Conservation (phyloP, 2,329 filamentous ascomycete species). For the Ascochyta clinopodiicola region DNA sequence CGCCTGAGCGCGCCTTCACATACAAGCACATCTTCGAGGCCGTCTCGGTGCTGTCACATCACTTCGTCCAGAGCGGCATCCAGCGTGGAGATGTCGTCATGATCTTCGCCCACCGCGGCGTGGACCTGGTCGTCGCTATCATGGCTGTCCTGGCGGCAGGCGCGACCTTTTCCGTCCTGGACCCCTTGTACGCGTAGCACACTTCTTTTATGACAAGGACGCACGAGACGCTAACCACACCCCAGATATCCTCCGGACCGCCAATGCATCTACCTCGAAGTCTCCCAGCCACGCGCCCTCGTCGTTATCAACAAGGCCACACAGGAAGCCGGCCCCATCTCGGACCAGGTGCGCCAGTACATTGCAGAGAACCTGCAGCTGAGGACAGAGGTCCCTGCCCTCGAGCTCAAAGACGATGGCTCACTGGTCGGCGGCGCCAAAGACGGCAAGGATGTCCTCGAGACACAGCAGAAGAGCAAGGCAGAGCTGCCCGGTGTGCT, state of each 20-base stretch:
- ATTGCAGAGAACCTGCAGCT: slow-evolving; percentile 76
- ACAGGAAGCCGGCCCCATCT: slow-evolving; percentile 69
- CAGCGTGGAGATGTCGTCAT: slow-evolving; percentile 87
- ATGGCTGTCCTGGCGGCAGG: slow-evolving; percentile 74
- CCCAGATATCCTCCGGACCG: slow-evolving; percentile 77
- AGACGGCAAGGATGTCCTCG: slow-evolving; percentile 72
- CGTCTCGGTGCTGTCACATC: slow-evolving; percentile 79
- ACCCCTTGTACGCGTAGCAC: slow-evolving; percentile 68
- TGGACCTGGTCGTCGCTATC: slow-evolving; percentile 77
- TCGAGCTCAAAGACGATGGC: slow-evolving; percentile 76
- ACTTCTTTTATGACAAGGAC: neutral
- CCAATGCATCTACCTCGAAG: slow-evolving; percentile 83
- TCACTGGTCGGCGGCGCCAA: slow-evolving; percentile 71
- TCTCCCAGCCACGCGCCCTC: slow-evolving; percentile 75
- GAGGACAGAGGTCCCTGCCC: slow-evolving; percentile 74
- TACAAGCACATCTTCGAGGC: slow-evolving; percentile 88
- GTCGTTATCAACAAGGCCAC: slow-evolving; percentile 76
- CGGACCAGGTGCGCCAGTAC: slow-evolving; percentile 67
- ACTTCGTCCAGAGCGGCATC: slow-evolving; percentile 76
- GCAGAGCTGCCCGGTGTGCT: slow-evolving; percentile 70
- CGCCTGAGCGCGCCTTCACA: slow-evolving; percentile 72
- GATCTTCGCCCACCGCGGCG: slow-evolving; percentile 84
- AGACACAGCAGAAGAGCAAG: slow-evolving; percentile 57
- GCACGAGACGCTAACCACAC: slow-evolving; percentile 11
- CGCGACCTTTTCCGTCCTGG: slow-evolving; percentile 70